Base-by-base conservation (phyloP, 805 yeast species). In the Lachancea quebecensis region DNA sequence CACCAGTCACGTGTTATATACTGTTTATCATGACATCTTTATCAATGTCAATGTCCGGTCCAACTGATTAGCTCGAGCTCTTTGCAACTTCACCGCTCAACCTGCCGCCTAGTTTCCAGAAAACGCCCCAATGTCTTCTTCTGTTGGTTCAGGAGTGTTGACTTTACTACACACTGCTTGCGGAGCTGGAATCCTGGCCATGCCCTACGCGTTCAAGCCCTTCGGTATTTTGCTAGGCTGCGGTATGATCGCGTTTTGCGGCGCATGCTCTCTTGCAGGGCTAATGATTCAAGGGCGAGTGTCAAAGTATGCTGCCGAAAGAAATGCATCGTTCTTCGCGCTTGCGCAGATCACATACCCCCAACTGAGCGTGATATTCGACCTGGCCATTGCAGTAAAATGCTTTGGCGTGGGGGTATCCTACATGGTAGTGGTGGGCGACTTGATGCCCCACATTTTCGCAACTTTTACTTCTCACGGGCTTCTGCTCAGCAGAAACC, bases 391-490 rank as follows among this genome's bases (percentile, higher is more conserved):
- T 41, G 85, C 85, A 2, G 66, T 81, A 43, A 82, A 81, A 60
- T 81, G 87, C 53, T 79, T 81, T 58, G 88, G 88, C 12, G 85
- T 82, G 25, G 84, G 83, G 1, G 69, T 80, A 11, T 78, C 84
- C 8, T 81, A 81, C 57, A 64, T 81, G 53, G 82, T 81, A 31
- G 81, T 81, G n/a, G 75, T 81, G 42, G 86, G 87, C 2, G 87
- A 81, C 59, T 63, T 81, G 51, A 72, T 79, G 74, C 88, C 89
- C 1, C 78, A 81, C 45, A 74, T 83, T 17, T 36, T 48, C 16
- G 43, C 46, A 9, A 46, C 50, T 1, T 56, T 60, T 16, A 57
- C 64, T 1, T 54, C 73, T 4, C 59, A 63, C 35, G 53, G 67
- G 0, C 36, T 72, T 11, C 44, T 74, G 4, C 36, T 65, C 29